phyloP scores from a whole-genome alignment of 371 early-diverging fungal species.

The Zancudomyces culisetae region DNA sequence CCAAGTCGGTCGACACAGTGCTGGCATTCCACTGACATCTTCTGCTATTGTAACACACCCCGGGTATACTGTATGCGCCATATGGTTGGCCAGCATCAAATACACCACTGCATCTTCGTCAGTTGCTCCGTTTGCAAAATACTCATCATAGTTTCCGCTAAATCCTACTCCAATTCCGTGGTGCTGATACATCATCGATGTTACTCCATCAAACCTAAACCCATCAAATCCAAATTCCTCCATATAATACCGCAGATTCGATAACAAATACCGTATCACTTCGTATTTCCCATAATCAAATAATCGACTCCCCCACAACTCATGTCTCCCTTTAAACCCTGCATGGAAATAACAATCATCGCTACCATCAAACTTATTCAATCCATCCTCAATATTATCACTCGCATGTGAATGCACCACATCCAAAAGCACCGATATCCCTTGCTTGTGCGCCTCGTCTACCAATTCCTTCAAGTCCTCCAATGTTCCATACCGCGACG shows the following conservation, averaged over 20 bases:
- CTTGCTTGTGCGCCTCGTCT: slow-evolving; percentile 82
- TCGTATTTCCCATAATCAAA: slow-evolving; percentile 88
- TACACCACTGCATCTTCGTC: slow-evolving; percentile 78
- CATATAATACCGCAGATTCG: slow-evolving; percentile 83
- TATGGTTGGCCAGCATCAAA: slow-evolving; percentile 62
- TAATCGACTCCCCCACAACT: slow-evolving; percentile 78
- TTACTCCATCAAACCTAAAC: slow-evolving; percentile 96
- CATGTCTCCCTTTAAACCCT: slow-evolving; percentile 68
- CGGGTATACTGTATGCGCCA: slow-evolving; percentile 61
- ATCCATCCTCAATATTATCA: slow-evolving; percentile 83
- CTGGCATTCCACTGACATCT: slow-evolving; percentile 97
- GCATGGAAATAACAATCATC: slow-evolving; percentile 91
- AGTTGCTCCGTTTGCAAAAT: slow-evolving; percentile 54
- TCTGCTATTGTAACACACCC: slow-evolving; percentile 76
- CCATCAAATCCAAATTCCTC: slow-evolving; percentile 82
- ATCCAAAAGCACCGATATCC: slow-evolving; percentile 77
- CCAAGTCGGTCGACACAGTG: slow-evolving; percentile 67
- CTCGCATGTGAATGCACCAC: slow-evolving; percentile 93
- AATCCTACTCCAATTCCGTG: slow-evolving; percentile 90
- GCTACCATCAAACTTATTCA: slow-evolving; percentile 88
- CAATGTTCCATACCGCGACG: slow-evolving; percentile 78
- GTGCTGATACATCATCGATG: slow-evolving; percentile 85
- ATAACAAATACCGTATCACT: slow-evolving; percentile 75
- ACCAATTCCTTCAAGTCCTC: slow-evolving; percentile 74
- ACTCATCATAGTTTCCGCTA: slow-evolving; percentile 81